Conservation (phyloP, 495 filamentous ascomycete genomes). For the Margaritispora aquatica region DNA sequence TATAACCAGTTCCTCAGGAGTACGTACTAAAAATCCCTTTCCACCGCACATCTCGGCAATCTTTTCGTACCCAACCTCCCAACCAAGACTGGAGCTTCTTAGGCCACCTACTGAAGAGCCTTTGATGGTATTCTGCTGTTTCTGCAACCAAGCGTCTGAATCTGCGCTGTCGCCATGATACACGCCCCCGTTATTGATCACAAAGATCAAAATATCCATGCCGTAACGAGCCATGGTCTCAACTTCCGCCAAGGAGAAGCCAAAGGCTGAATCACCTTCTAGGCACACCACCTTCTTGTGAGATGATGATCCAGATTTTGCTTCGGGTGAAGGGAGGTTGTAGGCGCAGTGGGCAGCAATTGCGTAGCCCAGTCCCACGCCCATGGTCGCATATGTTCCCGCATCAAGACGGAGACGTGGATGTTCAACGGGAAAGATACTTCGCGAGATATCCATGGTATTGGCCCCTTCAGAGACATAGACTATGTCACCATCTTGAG, state of each 20-base stretch:
- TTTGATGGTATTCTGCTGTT: constrained; percentile 27
- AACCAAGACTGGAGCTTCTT: constrained; percentile 50
- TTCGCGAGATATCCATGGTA: constrained; percentile 63
- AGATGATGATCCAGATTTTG: constrained; percentile 12
- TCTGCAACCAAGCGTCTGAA: constrained; percentile 28
- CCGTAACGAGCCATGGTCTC: constrained; percentile 59
- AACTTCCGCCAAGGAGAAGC: constrained; percentile 57
- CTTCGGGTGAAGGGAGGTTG: constrained; percentile 36
- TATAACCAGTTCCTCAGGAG: constrained; percentile 43
- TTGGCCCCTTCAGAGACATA: constrained; percentile 64
- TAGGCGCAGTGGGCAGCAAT: constrained; percentile 58
- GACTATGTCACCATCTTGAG: constrained; percentile 44
- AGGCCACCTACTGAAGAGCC: constrained; percentile 30
- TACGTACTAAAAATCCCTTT: constrained; percentile 46
- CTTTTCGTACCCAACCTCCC: constrained; percentile 52
- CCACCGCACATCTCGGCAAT: constrained; percentile 53
- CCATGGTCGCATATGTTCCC: constrained; percentile 63
- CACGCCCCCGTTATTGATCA: constrained; percentile 60
- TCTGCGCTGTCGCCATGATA: constrained; percentile 48
- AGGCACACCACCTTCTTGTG: constrained; percentile 54
- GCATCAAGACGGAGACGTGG: constrained; percentile 58
- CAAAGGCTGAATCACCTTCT: constrained; percentile 59
- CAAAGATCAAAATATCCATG: constrained; percentile 56
- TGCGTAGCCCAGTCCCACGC: constrained; percentile 59
- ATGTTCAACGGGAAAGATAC: constrained; percentile 49